Evolutionary conservation across 1,139 yeast species (phyloP), one percentile per base, ranked within the genome.

Genomic region (Candida sanyaensis): DNA sequence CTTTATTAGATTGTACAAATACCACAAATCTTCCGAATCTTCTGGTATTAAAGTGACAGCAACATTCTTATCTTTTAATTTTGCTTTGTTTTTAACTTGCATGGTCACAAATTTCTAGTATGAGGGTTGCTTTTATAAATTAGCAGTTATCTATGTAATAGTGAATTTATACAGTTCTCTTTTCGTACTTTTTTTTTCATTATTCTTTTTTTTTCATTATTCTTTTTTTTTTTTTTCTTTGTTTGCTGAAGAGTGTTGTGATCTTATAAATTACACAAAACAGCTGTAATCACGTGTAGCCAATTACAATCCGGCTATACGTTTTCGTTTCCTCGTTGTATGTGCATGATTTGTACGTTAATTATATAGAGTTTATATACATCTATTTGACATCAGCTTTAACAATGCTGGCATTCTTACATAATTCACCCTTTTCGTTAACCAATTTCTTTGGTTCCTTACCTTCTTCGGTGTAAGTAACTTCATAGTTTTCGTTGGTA

Each of bases 1-100:
- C 45, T 83, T 84, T 9, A 93, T 76, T 33, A 93, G 71, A 59
- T 93, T 95, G 71, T 89, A 91, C 10, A 90, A 63, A 41, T 88
- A 85, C 92, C 97, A 93, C 53, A 93, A 74, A 64, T 93, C 99
- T 59, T 93, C 98, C 37, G 89, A 83, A 59, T 93, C 98, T 59
- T 91, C 90, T 0, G 97, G 93, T 3, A 81, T 71, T 13, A 92
- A 66, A 0, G 86, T 77, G 12, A 89, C 77, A 3, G 76, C 71
- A 11, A 93, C 96, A 55, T 84, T 77, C 49, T 79, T 74, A 57
- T 86, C 90, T 57, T 81, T 83, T 23, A 56, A 45, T 45, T 55
- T 56, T 26, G 47, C 57, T 30, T 50, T 54, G 28, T 49, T 54
- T 38, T 53, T 56, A 4, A 56, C 56, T 43, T 55, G 54, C 59